These are phyloP conservation scores for Penicillium sp. DNA, from an alignment of 2,329 filamentous ascomycete genomes.

Conservation along the genomic window DNA sequence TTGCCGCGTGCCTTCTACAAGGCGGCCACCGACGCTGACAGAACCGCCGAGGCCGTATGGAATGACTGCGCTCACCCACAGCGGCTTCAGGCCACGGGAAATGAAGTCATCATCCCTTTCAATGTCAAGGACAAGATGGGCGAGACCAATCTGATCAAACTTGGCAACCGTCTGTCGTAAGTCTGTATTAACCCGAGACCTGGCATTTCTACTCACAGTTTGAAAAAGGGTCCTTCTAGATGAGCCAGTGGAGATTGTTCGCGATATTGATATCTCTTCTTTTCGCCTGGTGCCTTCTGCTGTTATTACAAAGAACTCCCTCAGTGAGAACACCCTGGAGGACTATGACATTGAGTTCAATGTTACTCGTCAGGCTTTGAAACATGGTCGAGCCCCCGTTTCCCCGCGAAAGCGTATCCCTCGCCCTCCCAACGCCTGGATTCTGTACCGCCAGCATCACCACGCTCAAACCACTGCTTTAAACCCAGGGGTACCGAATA, in stretches of 20 bases:
- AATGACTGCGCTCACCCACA: neutral
- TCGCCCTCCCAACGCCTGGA: slow-evolving; percentile 49
- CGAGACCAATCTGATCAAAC: neutral
- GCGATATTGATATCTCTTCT: neutral
- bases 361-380: neutral
- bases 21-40: neutral
- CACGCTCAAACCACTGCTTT: slow-evolving; percentile 38
- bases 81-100: neutral
- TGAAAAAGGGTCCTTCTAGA: neutral
- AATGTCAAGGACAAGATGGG: neutral
- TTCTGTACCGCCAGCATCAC: slow-evolving; percentile 46
- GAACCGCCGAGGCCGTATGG: neutral
- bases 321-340: neutral
- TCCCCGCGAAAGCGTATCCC: slow-evolving; percentile 26
- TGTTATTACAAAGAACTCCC: neutral
- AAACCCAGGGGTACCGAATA: slow-evolving; percentile 46
- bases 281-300: neutral
- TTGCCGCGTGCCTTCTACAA: neutral
- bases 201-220: neutral
- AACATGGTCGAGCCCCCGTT: neutral
- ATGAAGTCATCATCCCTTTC: slow-evolving; percentile 1
- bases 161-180: neutral
- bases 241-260: neutral
- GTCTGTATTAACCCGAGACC: neutral
- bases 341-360: neutral